Percentiles rank a stretch among this genome's conserved stretches.
phyloP scores from a whole-genome alignment of 2,329 filamentous ascomycete genomes.

The Pezizomycotina sp. region DNA sequence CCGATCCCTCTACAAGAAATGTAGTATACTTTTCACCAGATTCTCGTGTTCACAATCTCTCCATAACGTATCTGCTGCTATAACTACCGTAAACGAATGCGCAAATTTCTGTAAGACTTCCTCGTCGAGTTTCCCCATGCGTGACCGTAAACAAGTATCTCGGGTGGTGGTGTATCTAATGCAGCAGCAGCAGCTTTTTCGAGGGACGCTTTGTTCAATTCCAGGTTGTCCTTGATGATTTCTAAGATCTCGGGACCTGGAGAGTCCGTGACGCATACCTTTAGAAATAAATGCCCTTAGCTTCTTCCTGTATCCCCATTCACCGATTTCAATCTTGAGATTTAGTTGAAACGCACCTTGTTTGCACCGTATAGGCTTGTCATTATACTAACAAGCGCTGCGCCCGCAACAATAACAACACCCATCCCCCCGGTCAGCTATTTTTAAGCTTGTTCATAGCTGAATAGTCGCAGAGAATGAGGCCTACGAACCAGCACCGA shows the following conservation, averaged over 20 bases:
- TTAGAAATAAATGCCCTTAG: too few species aligned
- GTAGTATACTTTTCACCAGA: constrained; percentile 43
- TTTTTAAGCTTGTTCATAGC: neutral
- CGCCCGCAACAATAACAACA: constrained; percentile 18
- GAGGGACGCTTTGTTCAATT: constrained; percentile 38
- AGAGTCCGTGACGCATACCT: constrained; percentile 50
- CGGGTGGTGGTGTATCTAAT: constrained; percentile 24
- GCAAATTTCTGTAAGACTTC: constrained; percentile 26
- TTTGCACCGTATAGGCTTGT: constrained; percentile 33
- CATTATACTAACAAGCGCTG: constrained; percentile 35
- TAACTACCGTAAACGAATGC: constrained; percentile 41
- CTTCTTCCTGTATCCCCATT: too few species aligned
- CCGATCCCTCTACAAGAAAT: constrained; percentile 38
- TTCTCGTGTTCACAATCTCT: constrained; percentile 57
- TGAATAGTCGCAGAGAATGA: constrained; percentile 35
- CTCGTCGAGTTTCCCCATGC: constrained; percentile 43
- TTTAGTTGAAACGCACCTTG: constrained; percentile 28
- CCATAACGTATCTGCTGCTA: constrained; percentile 61
- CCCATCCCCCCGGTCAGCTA: neutral
- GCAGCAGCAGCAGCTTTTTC: constrained; percentile 25
- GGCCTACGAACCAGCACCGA: constrained; percentile 53
- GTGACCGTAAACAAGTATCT: constrained; percentile 41
- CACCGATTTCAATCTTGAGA: too few species aligned
- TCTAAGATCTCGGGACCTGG: constrained; percentile 43
- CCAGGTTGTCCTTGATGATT: constrained; percentile 43